Base-by-base conservation (phyloP, 306 rosid species). In the Vigna trinervia region DNA sequence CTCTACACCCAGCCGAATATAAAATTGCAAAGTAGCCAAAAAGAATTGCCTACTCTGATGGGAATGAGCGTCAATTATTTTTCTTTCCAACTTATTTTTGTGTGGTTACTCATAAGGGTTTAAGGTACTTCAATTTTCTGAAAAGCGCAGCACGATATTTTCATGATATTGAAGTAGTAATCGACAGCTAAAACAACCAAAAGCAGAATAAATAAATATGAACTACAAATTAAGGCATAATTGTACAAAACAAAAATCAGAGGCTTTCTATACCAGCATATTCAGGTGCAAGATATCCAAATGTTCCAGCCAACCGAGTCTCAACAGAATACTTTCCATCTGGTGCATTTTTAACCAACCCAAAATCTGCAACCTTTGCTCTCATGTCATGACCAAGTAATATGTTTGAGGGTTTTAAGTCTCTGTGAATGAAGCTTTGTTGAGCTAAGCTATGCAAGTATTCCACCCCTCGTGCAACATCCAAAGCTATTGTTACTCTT, bases 301-400 rank as follows among this genome's bases (percentile, higher is more conserved):
- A 26, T 26, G 28, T 26, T 26, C 97, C 98, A 0, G 97, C 98
- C 87, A 94, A 84, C 68, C 91, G 79, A 12, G 98, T 94, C 85
- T 92, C 97, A 6, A 94, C 87, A 6, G 96, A 94, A 73, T 87
- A 82, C 80, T 90, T 92, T 26, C 98, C 98, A 5, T 94, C 97
- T 0, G 96, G 96, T 10, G 94, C 94, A 30, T 87, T 80, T 75
- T 85, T 85, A 71, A 94, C 98, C 84, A 94, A 80, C 62, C 98
- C 98, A 65, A 94, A 92, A 83, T 92, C 98, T 2, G 97, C 86
- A 65, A 94, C 98, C 87, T 94, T 94, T 15, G 97, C 98, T 81
- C 95, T 89, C 95, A 92, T 89, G 83, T 92, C 92, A 75, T 94
- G 89, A 0, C 92, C 90, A 19, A 94, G 92, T 77, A 94, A 91